These are phyloP conservation scores for Mycena chlorophos DNA, from an alignment of 768 basidiomycete species.

Conservation along the genomic window DNA sequence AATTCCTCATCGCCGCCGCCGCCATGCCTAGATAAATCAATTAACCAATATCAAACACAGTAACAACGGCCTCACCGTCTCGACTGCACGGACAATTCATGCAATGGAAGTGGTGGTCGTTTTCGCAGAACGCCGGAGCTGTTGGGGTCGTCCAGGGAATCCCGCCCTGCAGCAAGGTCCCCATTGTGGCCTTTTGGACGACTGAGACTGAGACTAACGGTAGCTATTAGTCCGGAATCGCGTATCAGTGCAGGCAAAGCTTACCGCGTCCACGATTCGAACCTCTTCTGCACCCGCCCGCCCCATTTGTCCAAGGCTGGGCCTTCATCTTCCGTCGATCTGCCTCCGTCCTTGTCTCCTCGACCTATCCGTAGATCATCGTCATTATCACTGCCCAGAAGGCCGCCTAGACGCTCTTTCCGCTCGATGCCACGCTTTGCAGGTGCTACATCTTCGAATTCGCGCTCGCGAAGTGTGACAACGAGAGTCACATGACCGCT, in stretches of 20 bases:
- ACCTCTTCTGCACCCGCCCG: slow-evolving; percentile 42
- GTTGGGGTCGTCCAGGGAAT: slow-evolving; percentile 14
- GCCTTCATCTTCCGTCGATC: slow-evolving; percentile 48
- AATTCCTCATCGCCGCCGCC: slow-evolving; percentile 61
- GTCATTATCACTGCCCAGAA: slow-evolving; percentile 40
- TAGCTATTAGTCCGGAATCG: background rate
- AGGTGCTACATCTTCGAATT: slow-evolving; percentile 14
- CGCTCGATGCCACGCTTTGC: background rate
- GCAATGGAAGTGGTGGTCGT: slow-evolving; percentile 10
- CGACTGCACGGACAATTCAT: slow-evolving; percentile 1
- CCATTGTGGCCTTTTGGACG: slow-evolving; percentile 18
- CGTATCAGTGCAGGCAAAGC: slow-evolving; percentile 15
- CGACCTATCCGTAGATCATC: slow-evolving; percentile 19
- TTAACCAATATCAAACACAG: background rate
- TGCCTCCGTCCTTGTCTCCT: slow-evolving; percentile 34
- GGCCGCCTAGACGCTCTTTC: slow-evolving; percentile 26
- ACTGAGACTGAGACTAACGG: slow-evolving; percentile 3
- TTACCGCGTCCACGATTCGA: slow-evolving; percentile 48
- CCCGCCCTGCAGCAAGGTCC: slow-evolving; percentile 14
- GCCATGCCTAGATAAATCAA: slow-evolving; percentile 8
- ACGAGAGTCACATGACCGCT: slow-evolving; percentile 41
- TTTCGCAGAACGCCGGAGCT: slow-evolving; percentile 7
- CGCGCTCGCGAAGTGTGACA: slow-evolving; percentile 41
- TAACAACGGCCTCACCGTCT: background rate
- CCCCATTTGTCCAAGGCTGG: slow-evolving; percentile 42